phyloP scores from a whole-genome alignment of 768 basidiomycete species.

The Lyophyllum atratum region DNA sequence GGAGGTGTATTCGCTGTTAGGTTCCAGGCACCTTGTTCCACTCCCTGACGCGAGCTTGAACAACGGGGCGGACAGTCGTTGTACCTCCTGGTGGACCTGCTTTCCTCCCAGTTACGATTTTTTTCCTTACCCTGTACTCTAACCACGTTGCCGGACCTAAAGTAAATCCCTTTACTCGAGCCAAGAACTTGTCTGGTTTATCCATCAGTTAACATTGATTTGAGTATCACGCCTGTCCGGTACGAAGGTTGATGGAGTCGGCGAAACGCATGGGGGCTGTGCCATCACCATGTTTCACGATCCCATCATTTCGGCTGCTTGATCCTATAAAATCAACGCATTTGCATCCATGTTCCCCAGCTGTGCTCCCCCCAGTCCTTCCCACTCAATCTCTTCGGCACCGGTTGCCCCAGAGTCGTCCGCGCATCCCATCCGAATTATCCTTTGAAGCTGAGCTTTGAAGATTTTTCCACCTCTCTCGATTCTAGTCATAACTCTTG shows the following conservation, averaged over 20 bases:
- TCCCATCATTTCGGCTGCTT: conserved; percentile 1
- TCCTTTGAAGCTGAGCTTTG: conserved; percentile 18
- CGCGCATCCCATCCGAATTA: background rate
- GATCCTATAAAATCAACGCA: conserved; percentile 4
- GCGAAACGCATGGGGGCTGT: background rate
- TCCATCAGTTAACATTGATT: too few relatives aligned
- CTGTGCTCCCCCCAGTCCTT: conserved; percentile 18
- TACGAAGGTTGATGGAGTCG: background rate
- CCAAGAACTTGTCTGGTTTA: too few relatives aligned
- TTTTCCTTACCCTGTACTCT: too few relatives aligned
- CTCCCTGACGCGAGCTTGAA: too few relatives aligned
- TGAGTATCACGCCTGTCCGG: too few relatives aligned
- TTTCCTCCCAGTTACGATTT: too few relatives aligned
- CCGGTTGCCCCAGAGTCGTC: conserved; percentile 22
- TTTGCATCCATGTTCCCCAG: conserved; percentile 7
- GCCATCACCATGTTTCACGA: conserved; percentile 3
- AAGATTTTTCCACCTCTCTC: conserved; percentile 4
- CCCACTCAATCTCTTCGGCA: conserved; percentile 18
- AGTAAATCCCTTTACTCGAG: too few relatives aligned
- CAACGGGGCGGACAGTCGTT: too few relatives aligned
- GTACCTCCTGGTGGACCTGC: too few relatives aligned
- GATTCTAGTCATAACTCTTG: background rate
- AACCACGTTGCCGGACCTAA: too few relatives aligned
- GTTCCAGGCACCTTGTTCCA: too few relatives aligned
- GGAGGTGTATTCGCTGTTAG: too few relatives aligned